Evolutionary conservation across 1,284 basidiomycete genomes (phyloP).

Genomic region (Athelia sp.): DNA sequence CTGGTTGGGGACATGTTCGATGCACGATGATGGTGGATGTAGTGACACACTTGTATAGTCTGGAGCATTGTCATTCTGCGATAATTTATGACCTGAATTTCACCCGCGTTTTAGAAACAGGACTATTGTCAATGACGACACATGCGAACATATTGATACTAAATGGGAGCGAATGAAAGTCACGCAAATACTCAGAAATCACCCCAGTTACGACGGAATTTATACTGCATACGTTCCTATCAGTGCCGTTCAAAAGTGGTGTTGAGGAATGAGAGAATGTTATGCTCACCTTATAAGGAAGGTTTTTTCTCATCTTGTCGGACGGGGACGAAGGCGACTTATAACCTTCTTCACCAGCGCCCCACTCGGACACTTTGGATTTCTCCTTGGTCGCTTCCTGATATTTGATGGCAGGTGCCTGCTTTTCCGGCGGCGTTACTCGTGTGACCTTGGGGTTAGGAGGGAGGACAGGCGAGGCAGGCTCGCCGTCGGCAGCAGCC

Average conservation of each 20-base stretch:
- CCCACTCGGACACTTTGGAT: constrained; percentile 60
- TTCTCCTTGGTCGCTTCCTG: constrained; percentile 47
- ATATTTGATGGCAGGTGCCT: constrained; percentile 59
- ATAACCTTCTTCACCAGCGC: constrained; percentile 68
- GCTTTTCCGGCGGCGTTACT: constrained; percentile 54
- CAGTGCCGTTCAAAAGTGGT: constrained; percentile 24
- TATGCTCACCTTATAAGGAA: constrained; percentile 77
- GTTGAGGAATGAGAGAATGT: constrained; percentile 4
- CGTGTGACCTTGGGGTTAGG: constrained; percentile 50
- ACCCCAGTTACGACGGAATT: constrained; percentile 80
- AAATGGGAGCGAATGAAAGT: neutral
- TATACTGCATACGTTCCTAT: constrained; percentile 75
- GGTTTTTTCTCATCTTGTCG: constrained; percentile 73
- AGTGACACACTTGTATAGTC: no score
- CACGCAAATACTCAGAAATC: constrained; percentile 52
- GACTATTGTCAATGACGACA: no score
- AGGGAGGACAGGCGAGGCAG: neutral
- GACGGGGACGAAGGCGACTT: constrained; percentile 62
- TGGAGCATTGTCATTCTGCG: no score
- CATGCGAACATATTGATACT: constrained; percentile 7
- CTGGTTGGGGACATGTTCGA: constrained; percentile 88
- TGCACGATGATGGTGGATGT: constrained; percentile 32
- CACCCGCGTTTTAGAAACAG: no score
- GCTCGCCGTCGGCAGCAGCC: constrained; percentile 6
- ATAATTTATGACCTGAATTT: no score